Evolutionary conservation across 805 yeast species (phyloP).

Genomic region (Alloascoidea hylecoeti): DNA sequence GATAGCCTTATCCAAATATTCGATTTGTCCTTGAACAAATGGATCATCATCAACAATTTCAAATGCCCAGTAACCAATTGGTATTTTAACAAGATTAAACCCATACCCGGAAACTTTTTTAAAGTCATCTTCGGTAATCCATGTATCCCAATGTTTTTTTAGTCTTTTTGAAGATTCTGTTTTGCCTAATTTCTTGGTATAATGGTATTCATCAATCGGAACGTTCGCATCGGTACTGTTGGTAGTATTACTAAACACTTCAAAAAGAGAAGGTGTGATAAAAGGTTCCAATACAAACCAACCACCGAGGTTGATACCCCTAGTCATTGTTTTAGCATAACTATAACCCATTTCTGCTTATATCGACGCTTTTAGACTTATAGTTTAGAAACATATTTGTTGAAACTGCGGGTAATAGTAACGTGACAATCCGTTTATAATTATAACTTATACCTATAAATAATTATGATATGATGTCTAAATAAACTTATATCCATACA

Average conservation of each 20-base stretch:
- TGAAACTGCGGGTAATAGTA: neutral
- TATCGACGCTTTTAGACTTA: neutral
- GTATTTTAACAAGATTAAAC: slow-evolving; percentile 76
- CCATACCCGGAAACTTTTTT: slow-evolving; percentile 43
- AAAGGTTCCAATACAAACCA: neutral
- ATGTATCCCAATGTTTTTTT: slow-evolving; percentile 63
- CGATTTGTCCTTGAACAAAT: slow-evolving; percentile 70
- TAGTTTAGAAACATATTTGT: neutral
- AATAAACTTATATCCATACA: too few relatives aligned
- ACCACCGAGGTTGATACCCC: neutral
- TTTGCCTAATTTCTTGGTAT: slow-evolving; percentile 43
- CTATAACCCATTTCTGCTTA: neutral
- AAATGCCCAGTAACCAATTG: slow-evolving; percentile 95
- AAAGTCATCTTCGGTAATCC: slow-evolving; percentile 66
- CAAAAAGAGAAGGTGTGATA: slow-evolving; percentile 1
- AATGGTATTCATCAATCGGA: slow-evolving; percentile 80
- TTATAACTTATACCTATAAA: too few relatives aligned
- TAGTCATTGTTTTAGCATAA: neutral
- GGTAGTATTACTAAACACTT: neutral
- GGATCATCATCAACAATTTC: slow-evolving; percentile 52
- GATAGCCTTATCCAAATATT: slow-evolving; percentile 62
- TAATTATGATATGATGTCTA: too few relatives aligned
- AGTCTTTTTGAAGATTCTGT: slow-evolving; percentile 37
- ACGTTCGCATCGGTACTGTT: slow-evolving; percentile 25
- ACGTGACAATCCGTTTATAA: neutral